Percentiles rank a stretch among this genome's conserved stretches.
Conservation (phyloP, 1,284 basidiomycete genomes). For the Ustilago shanxiensis region DNA sequence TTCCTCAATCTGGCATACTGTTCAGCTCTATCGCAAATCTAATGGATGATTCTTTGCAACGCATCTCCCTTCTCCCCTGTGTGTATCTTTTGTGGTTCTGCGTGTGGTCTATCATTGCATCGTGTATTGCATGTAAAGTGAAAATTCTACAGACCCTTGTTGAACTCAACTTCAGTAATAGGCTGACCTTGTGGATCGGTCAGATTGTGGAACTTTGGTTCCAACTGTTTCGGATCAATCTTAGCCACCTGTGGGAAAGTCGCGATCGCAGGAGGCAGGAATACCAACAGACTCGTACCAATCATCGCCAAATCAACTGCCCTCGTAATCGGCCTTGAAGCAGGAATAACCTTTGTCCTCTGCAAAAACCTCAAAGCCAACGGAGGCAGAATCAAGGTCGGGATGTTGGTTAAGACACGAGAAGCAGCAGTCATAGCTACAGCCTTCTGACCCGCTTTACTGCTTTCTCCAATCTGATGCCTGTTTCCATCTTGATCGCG, state of each 20-base stretch:
- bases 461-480: slow-evolving; percentile 71
- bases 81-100: neutral
- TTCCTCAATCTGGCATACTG: slow-evolving; percentile 3
- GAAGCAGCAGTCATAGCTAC: slow-evolving; percentile 73
- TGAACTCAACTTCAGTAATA: slow-evolving; percentile 72
- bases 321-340: slow-evolving; percentile 39
- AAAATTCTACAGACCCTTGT: slow-evolving; percentile 72
- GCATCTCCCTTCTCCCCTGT: neutral
- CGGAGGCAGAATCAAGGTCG: slow-evolving; percentile 74
- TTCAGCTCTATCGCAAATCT: slow-evolving; percentile 3
- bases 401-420: slow-evolving; percentile 73
- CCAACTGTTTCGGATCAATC: slow-evolving; percentile 71
- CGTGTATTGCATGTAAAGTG: slow-evolving; percentile 2
- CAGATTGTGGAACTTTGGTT: slow-evolving; percentile 69
- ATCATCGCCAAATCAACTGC: slow-evolving; percentile 66
- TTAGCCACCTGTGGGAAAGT: slow-evolving; percentile 73
- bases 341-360: slow-evolving; percentile 45
- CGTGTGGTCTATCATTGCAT: neutral
- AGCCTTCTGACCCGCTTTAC: slow-evolving; percentile 72
- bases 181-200: slow-evolving; percentile 64
- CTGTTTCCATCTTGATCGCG: slow-evolving; percentile 59
- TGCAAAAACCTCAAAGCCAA: slow-evolving; percentile 72
- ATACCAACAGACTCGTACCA: slow-evolving; percentile 73
- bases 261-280: slow-evolving; percentile 75
- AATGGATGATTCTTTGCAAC: slow-evolving; percentile 9